A percentile compares a stretch with the other conserved stretches of the same genome.
phyloP scores from a whole-genome alignment of 805 yeast species.

The Kuraishia piskuri region DNA sequence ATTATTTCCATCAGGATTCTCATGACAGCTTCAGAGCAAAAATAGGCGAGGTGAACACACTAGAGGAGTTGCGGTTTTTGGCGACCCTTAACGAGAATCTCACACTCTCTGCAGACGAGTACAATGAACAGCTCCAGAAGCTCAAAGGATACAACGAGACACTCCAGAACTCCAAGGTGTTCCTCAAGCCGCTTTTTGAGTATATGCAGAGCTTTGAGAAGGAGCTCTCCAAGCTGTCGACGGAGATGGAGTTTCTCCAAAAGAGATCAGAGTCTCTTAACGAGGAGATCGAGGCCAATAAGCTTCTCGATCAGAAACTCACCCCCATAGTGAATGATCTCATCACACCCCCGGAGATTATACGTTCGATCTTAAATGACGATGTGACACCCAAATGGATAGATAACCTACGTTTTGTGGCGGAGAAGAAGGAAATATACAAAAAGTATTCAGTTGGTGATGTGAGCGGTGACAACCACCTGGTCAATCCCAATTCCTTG shows the following conservation, averaged over 20 bases:
- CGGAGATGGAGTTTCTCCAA: slow-evolving; percentile 55
- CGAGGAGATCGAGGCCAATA: slow-evolving; percentile 36
- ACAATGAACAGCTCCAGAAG: slow-evolving; percentile 8
- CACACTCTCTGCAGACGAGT: slow-evolving; percentile 6
- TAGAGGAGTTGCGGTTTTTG: slow-evolving; percentile 17
- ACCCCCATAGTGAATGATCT: slow-evolving; percentile 73
- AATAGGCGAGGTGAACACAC: slow-evolving; percentile 5
- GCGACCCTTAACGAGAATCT: slow-evolving; percentile 10
- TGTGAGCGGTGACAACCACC: background rate
- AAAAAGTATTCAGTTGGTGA: slow-evolving; percentile 24
- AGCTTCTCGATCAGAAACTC: slow-evolving; percentile 39
- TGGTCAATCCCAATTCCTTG: slow-evolving; percentile 11
- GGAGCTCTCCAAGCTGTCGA: slow-evolving; percentile 46
- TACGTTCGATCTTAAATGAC: slow-evolving; percentile 48
- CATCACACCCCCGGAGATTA: slow-evolving; percentile 65
- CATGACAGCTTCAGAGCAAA: background rate
- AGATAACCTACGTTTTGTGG: slow-evolving; percentile 49
- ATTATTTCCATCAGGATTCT: background rate
- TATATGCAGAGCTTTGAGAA: slow-evolving; percentile 48
- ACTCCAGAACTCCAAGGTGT: slow-evolving; percentile 22
- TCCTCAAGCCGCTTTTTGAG: slow-evolving; percentile 40
- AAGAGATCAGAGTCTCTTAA: slow-evolving; percentile 41
- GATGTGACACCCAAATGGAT: slow-evolving; percentile 56
- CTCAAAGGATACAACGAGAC: slow-evolving; percentile 19
- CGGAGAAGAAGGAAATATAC: slow-evolving; percentile 52